Percentiles rank a stretch among this genome's conserved stretches.
Conservation (phyloP, 192 early-diverging fungal genomes). For the Entomortierella parvispora region DNA sequence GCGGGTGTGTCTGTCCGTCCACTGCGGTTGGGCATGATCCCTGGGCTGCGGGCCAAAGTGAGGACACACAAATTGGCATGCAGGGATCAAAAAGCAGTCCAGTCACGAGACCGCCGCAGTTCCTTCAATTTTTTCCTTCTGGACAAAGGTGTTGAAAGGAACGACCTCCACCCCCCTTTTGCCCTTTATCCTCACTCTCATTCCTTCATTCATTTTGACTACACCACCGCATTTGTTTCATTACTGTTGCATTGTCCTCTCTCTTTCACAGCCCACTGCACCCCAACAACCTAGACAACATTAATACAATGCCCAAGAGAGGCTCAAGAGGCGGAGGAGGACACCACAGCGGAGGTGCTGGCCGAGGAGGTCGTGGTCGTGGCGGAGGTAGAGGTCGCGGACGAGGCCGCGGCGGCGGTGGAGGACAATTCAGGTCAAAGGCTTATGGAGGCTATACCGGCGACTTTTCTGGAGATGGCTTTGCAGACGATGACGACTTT, state of each 20-base stretch:
- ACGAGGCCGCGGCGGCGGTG: slow-evolving; percentile 10
- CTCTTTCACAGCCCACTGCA: not conserved
- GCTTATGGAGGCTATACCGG: slow-evolving; percentile 1
- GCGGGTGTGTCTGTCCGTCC: no score
- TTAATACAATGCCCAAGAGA: slow-evolving; percentile 29
- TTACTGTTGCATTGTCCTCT: not conserved
- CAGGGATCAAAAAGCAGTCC: no score
- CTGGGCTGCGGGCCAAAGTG: no score
- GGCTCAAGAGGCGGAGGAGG: slow-evolving; percentile 24
- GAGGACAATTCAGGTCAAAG: not conserved
- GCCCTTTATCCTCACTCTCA: not conserved
- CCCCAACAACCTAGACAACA: not conserved
- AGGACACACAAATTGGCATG: no score
- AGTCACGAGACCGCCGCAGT: slow-evolving; percentile 1
- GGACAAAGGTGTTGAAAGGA: not conserved
- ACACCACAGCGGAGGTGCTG: slow-evolving; percentile 20
- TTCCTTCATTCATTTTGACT: not conserved
- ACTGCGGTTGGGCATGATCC: no score
- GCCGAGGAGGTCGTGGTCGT: slow-evolving; percentile 25
- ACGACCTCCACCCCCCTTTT: not conserved
- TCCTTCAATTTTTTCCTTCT: no score
- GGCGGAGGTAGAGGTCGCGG: slow-evolving; percentile 10
- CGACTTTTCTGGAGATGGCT: slow-evolving; percentile 19
- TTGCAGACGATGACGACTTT: slow-evolving; percentile 23
- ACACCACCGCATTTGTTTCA: not conserved